Conservation (phyloP, 2,329 filamentous ascomycete genomes). For the Aphanocladium album region DNA sequence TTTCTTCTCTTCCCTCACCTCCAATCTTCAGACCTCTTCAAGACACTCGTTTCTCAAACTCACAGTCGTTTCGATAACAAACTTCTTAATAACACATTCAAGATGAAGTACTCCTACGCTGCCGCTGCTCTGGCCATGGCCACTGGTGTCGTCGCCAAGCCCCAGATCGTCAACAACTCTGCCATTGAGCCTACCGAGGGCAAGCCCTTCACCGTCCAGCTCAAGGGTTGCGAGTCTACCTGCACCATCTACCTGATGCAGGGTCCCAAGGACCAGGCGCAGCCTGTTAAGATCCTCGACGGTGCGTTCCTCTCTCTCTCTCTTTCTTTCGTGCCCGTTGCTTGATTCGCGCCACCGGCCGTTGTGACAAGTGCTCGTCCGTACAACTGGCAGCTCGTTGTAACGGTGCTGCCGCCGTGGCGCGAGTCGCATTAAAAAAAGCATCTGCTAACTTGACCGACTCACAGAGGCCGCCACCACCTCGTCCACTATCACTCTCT, state of each 20-base stretch:
- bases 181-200: constrained; percentile 1
- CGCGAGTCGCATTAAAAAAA: neutral
- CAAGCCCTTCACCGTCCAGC: constrained; percentile 6
- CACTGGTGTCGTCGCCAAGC: constrained; percentile 10
- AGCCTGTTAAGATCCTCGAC: neutral
- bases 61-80: neutral
- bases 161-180: neutral
- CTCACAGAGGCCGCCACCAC: neutral
- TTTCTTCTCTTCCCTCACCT: neutral
- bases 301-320: neutral
- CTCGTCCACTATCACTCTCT: neutral
- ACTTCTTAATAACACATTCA: neutral
- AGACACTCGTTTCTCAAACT: neutral
- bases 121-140: constrained; percentile 3
- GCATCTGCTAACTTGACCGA: neutral
- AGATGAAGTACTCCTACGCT: constrained; percentile 9
- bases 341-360: too few species aligned
- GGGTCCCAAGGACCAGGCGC: constrained; percentile 4
- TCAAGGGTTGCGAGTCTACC: neutral
- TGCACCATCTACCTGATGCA: constrained; percentile 11
- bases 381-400: neutral
- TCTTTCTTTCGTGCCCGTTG: neutral
- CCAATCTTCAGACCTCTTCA: neutral
- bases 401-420: too few species aligned
- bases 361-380: too few species aligned